Conservation (phyloP, 306 rosid genomes). For the Rosa chinensis region DNA sequence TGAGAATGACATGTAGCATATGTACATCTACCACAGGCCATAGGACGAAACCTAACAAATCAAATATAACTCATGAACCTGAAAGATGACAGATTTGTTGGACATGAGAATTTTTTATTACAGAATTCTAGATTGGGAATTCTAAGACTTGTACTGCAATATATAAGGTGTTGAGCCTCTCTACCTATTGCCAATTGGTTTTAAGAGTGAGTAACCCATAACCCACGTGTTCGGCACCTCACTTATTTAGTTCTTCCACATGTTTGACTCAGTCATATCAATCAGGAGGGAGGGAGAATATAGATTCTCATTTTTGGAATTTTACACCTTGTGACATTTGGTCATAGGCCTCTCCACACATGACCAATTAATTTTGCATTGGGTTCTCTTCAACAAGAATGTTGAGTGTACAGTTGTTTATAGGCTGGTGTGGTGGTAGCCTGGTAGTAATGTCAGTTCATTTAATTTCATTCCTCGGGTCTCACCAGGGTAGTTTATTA, state of each 20-base stretch:
- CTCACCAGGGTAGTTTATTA: constrained; percentile 5
- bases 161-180: neutral
- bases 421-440: neutral
- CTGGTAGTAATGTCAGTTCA: constrained; percentile 4
- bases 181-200: neutral
- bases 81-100: neutral
- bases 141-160: neutral
- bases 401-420: neutral
- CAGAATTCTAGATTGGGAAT: neutral
- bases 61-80: neutral
- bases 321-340: neutral
- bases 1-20: neutral
- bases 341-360: neutral
- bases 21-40: neutral
- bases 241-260: too few relatives aligned
- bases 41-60: neutral
- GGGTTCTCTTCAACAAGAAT: neutral
- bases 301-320: neutral
- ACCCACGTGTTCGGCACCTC: neutral
- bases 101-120: neutral
- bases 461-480: neutral
- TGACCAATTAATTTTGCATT: neutral
- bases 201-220: neutral
- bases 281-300: too few relatives aligned
- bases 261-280: too few relatives aligned